A percentile compares a stretch with the other conserved stretches of the same genome.
These are phyloP conservation scores for Phaffomyces antillensis DNA, from an alignment of 805 yeast genomes.

Conservation along the genomic window DNA sequence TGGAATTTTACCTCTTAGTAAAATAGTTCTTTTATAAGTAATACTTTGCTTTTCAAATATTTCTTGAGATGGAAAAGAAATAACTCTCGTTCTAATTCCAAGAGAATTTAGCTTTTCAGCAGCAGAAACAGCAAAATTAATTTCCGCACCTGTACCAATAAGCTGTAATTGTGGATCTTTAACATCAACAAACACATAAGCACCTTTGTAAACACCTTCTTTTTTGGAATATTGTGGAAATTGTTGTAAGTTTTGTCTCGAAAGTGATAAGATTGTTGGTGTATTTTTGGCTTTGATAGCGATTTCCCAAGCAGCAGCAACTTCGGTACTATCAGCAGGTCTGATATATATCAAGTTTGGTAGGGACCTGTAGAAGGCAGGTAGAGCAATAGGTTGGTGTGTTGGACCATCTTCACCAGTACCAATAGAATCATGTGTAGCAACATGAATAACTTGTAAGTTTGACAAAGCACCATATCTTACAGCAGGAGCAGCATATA, in stretches of 20 bases:
- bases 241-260: slow-evolving; percentile 89
- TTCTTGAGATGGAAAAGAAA: slow-evolving; percentile 87
- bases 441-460: slow-evolving; percentile 79
- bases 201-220: slow-evolving; percentile 84
- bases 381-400: slow-evolving; percentile 86
- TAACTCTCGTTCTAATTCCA: slow-evolving; percentile 74
- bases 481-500: slow-evolving; percentile 82
- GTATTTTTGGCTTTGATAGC: slow-evolving; percentile 56
- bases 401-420: slow-evolving; percentile 93
- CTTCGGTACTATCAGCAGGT: slow-evolving; percentile 91
- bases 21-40: slow-evolving; percentile 76
- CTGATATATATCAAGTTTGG: slow-evolving; percentile 85
- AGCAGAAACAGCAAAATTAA: slow-evolving; percentile 73
- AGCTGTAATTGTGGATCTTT: slow-evolving; percentile 65
- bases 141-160: slow-evolving; percentile 92
- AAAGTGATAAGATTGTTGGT: slow-evolving; percentile 68
- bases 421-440: slow-evolving; percentile 87
- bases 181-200: slow-evolving; percentile 65
- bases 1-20: slow-evolving; percentile 87
- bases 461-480: slow-evolving; percentile 80
- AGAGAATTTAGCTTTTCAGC: slow-evolving; percentile 57
- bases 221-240: slow-evolving; percentile 87
- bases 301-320: slow-evolving; percentile 71
- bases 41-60: slow-evolving; percentile 80
- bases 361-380: slow-evolving; percentile 77